Evolutionary conservation across 306 rosid genomes (phyloP).

Genomic region (Malus domestica): DNA sequence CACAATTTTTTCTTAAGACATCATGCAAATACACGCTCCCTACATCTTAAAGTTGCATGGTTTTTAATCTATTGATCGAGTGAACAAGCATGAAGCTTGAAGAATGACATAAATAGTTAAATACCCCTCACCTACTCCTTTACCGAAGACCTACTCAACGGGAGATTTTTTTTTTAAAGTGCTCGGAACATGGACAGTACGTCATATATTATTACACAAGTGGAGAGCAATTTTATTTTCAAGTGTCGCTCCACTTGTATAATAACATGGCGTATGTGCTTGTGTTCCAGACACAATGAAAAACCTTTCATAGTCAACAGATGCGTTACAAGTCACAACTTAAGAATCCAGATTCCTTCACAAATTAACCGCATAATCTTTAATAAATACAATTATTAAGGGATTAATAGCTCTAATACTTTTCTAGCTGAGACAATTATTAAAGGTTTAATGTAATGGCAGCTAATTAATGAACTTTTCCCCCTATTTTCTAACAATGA

Average conservation of each 20-base stretch:
- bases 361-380: not conserved
- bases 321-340: not conserved
- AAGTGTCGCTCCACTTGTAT: too few relatives aligned
- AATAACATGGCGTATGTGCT: accelerated
- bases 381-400: not conserved
- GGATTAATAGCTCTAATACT: not conserved
- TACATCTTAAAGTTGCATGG: not conserved
- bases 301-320: not conserved
- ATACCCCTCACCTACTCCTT: not conserved
- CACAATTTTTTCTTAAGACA: too few relatives aligned
- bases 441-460: not conserved
- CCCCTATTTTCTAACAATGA: not conserved
- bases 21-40: too few relatives aligned
- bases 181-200: too few relatives aligned
- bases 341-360: not conserved
- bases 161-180: too few relatives aligned
- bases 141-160: not conserved
- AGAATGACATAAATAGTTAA: not conserved
- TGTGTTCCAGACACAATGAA: too few relatives aligned
- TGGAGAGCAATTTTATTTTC: too few relatives aligned
- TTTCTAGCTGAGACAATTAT: not conserved
- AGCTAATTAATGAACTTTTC: not conserved
- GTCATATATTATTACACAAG: too few relatives aligned
- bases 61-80: not conserved
- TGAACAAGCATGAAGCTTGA: not conserved